Percentiles rank a stretch among this genome's conserved stretches.
Evolutionary conservation across 2,329 filamentous ascomycete species (phyloP).

Genomic region (Sphaerulina vaccinii): DNA sequence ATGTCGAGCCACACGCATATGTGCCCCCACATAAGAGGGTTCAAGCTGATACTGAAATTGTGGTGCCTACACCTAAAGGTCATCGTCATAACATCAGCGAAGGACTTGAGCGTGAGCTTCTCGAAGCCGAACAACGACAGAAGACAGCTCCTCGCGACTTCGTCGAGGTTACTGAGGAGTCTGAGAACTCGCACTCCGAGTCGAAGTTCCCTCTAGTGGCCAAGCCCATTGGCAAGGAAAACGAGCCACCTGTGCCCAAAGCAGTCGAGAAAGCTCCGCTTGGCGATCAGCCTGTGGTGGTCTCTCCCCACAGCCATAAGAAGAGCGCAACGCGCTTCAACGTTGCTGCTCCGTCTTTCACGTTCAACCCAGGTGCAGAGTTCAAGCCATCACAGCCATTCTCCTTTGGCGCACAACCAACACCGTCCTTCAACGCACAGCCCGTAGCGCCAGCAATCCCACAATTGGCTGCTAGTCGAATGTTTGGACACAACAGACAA

Average conservation of each 20-base stretch:
- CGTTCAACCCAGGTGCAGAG: slow-evolving; percentile 61
- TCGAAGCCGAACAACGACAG: slow-evolving; percentile 77
- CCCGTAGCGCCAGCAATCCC: background rate
- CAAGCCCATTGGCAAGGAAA: slow-evolving; percentile 11
- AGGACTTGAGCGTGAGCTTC: slow-evolving; percentile 78
- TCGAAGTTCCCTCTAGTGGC: slow-evolving; percentile 1
- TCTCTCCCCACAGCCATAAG: slow-evolving; percentile 62
- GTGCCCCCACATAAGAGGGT: slow-evolving; percentile 36
- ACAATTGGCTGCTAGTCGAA: slow-evolving; percentile 6
- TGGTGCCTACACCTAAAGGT: slow-evolving; percentile 59
- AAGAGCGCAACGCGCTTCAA: slow-evolving; percentile 68
- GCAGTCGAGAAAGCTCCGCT: slow-evolving; percentile 27
- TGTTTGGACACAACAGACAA: slow-evolving; percentile 26
- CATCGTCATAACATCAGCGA: slow-evolving; percentile 72
- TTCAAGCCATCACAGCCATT: slow-evolving; percentile 42
- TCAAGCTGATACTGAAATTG: slow-evolving; percentile 49
- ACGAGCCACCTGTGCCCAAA: slow-evolving; percentile 6
- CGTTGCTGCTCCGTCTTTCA: slow-evolving; percentile 85
- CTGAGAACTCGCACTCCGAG: slow-evolving; percentile 14
- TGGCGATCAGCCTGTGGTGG: slow-evolving; percentile 54
- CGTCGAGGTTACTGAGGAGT: slow-evolving; percentile 28
- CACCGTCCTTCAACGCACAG: slow-evolving; percentile 10
- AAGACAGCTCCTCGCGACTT: slow-evolving; percentile 23
- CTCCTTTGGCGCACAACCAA: slow-evolving; percentile 22
- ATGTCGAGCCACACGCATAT: slow-evolving; percentile 27